Percentiles rank a stretch among this genome's conserved stretches.
Evolutionary conservation across 2,329 filamentous ascomycete species (phyloP).

Genomic region (Pyrenochaeta sp.): DNA sequence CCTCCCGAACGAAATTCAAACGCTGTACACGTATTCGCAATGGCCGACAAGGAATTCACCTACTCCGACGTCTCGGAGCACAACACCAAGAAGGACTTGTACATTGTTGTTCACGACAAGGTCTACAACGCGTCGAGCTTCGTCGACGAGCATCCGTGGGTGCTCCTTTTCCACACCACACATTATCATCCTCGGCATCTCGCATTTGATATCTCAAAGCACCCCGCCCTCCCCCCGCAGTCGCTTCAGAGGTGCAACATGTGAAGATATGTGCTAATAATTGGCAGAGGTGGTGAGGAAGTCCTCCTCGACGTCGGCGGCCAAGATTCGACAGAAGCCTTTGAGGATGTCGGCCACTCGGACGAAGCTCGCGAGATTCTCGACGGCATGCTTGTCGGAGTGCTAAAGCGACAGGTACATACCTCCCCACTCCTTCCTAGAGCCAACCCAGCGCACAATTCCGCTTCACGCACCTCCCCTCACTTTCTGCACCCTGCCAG

Average conservation of each 20-base stretch:
- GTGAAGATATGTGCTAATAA: slow-evolving; percentile 13
- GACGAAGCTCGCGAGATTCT: slow-evolving; percentile 98
- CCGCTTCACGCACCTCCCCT: not conserved
- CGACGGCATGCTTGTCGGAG: slow-evolving; percentile 57
- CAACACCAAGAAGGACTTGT: slow-evolving; percentile 84
- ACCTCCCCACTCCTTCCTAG: slow-evolving; percentile 1
- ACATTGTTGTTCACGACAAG: slow-evolving; percentile 92
- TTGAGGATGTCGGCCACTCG: slow-evolving; percentile 98
- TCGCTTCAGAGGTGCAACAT: not conserved
- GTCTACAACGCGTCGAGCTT: slow-evolving; percentile 91
- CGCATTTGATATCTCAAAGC: slow-evolving; percentile 4
- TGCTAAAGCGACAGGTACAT: slow-evolving; percentile 48
- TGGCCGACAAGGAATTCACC: slow-evolving; percentile 52
- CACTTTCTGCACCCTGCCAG: slow-evolving; percentile 1
- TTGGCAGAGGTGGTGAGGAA: slow-evolving; percentile 89
- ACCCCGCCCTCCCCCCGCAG: slow-evolving; percentile 6
- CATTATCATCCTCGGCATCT: slow-evolving; percentile 1
- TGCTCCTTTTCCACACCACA: slow-evolving; percentile 32
- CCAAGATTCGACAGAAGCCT: slow-evolving; percentile 96
- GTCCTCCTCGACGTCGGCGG: slow-evolving; percentile 95
- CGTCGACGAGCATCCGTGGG: slow-evolving; percentile 94
- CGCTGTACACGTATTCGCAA: slow-evolving; percentile 26
- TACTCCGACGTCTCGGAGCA: slow-evolving; percentile 53
- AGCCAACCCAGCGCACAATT: not conserved
- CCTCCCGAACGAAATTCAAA: slow-evolving; percentile 3